Evolutionary conservation across 1,284 basidiomycete genomes (phyloP).

Genomic region (Hymenochaete sp.): DNA sequence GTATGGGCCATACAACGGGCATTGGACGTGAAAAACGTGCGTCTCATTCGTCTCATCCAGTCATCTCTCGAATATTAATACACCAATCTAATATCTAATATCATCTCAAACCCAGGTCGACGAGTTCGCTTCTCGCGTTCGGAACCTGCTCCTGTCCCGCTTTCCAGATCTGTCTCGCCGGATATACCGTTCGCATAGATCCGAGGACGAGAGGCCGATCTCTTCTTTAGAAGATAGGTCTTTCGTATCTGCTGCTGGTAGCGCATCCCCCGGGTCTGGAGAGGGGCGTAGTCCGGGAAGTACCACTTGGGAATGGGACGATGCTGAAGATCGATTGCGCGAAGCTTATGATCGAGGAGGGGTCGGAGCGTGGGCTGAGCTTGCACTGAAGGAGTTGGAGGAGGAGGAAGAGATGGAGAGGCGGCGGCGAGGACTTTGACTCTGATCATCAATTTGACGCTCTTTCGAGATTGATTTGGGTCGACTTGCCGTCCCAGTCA

Average conservation of each 20-base stretch:
- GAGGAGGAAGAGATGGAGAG: slow-evolving; percentile 9
- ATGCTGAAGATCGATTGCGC: slow-evolving; percentile 11
- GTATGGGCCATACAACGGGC: slow-evolving; percentile 11
- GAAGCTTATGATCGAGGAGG: slow-evolving; percentile 14
- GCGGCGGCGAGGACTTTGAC: slow-evolving; percentile 2
- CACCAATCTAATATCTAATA: neutral
- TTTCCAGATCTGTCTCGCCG: slow-evolving; percentile 11
- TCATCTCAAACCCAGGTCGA: slow-evolving; percentile 9
- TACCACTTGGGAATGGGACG: slow-evolving; percentile 8
- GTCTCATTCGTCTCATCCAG: no score
- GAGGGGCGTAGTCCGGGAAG: neutral
- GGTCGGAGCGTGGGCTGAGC: slow-evolving; percentile 11
- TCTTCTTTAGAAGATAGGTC: neutral
- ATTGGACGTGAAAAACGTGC: slow-evolving; percentile 16
- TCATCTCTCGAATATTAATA: neutral
- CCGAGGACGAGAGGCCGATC: neutral
- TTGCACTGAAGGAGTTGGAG: slow-evolving; percentile 11
- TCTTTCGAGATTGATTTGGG: no score
- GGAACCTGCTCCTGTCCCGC: slow-evolving; percentile 7
- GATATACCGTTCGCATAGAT: slow-evolving; percentile 10
- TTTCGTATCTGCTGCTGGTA: neutral
- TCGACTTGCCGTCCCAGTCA: no score
- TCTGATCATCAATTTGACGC: neutral
- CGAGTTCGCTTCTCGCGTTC: slow-evolving; percentile 13
- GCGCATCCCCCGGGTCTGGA: neutral